A percentile compares a stretch with the other conserved stretches of the same genome.
These are phyloP conservation scores for Flaveria robusta DNA, from an alignment of 129 eudicot species.

Conservation along the genomic window DNA sequence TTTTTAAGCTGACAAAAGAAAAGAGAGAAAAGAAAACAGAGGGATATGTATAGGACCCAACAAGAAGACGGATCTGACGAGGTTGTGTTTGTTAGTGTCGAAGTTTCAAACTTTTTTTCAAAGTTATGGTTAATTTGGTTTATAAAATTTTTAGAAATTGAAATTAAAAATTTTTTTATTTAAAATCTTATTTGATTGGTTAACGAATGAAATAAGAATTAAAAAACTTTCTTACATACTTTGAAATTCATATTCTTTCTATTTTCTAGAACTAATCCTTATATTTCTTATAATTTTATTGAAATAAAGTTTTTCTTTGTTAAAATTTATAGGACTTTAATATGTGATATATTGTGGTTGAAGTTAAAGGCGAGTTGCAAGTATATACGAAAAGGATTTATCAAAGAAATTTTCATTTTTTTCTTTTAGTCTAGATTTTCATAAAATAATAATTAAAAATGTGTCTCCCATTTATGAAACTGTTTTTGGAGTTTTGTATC, in stretches of 20 bases:
- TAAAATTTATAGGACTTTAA: background rate
- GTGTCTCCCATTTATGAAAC: slow-evolving; percentile 26
- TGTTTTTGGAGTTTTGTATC: slow-evolving; percentile 28
- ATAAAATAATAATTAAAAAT: background rate
- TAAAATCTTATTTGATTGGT: no score
- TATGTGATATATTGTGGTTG: slow-evolving; percentile 1
- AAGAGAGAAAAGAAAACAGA: slow-evolving; percentile 32
- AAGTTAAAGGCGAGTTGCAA: background rate
- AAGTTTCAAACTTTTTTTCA: slow-evolving; percentile 38
- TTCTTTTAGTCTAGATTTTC: background rate
- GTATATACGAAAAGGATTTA: background rate
- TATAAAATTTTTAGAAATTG: no score
- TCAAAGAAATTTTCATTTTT: background rate
- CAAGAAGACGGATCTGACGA: slow-evolving; percentile 48
- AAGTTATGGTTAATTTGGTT: no score
- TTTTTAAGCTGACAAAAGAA: slow-evolving; percentile 35
- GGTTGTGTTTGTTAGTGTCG: slow-evolving; percentile 38
- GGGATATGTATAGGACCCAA: slow-evolving; percentile 42
- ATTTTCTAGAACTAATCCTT: background rate
- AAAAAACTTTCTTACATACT: no score
- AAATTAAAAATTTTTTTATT: no score
- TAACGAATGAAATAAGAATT: no score
- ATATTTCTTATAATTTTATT: background rate
- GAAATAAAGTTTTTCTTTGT: background rate
- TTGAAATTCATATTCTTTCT: no score